Evolutionary conservation across 768 basidiomycete genomes (phyloP).

Genomic region (Tulasnella sp.): DNA sequence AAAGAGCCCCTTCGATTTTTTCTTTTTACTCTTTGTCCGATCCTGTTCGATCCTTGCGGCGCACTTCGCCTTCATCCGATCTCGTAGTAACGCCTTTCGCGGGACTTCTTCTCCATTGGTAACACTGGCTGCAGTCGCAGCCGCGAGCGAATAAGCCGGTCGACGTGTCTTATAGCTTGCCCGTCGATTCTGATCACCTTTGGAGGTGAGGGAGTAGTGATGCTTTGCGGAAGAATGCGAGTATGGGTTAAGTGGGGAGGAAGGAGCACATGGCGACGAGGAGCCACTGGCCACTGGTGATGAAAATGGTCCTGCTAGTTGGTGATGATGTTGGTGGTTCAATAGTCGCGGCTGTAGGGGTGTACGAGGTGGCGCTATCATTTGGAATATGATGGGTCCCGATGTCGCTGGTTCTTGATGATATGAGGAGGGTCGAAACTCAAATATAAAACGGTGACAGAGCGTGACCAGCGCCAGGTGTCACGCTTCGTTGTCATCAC

Average conservation of each 20-base stretch:
- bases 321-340: no score
- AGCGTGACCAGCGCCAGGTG: no score
- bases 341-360: no score
- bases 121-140: neutral
- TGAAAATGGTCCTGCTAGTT: no score
- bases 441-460: no score
- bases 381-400: no score
- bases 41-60: slow-evolving; percentile 9
- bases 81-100: slow-evolving; percentile 13
- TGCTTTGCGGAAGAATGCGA: neutral
- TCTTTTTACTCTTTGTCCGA: neutral
- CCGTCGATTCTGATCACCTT: neutral
- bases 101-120: neutral
- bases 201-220: neutral
- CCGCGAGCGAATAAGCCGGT: slow-evolving; percentile 2
- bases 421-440: no score
- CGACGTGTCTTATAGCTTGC: slow-evolving; percentile 9
- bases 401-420: no score
- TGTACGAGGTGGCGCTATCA: no score
- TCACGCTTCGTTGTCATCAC: no score
- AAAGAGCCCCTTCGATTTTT: neutral
- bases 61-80: slow-evolving; percentile 13
- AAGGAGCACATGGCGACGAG: slow-evolving; percentile 10
- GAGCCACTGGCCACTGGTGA: neutral
- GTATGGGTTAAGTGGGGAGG: slow-evolving; percentile 10